A percentile compares a stretch with the other conserved stretches of the same genome.
Conservation (phyloP, 2,329 filamentous ascomycete species). For the Mollisia scopiformis region DNA sequence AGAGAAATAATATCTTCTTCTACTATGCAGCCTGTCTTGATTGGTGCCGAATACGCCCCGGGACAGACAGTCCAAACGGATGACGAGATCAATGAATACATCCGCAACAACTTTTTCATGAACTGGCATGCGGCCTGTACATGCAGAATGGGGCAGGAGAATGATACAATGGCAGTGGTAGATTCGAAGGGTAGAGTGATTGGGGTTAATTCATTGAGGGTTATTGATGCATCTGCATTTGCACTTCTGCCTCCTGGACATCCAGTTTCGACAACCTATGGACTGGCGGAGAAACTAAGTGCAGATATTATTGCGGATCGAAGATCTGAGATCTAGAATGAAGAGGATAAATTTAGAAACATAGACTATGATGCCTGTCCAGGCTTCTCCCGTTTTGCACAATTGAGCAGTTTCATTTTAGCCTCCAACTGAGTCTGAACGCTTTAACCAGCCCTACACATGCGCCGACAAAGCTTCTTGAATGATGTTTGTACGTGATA, state of each 20-base stretch:
- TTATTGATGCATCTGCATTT: background rate
- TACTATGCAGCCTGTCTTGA: slow-evolving; percentile 8
- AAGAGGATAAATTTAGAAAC: too few species aligned
- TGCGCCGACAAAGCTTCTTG: too few species aligned
- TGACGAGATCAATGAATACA: slow-evolving; percentile 22
- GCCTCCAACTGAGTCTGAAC: too few species aligned
- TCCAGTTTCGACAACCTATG: background rate
- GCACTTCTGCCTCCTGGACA: background rate
- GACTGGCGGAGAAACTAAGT: background rate
- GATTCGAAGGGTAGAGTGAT: background rate
- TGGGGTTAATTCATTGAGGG: background rate
- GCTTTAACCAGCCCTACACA: too few species aligned
- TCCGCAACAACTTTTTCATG: background rate
- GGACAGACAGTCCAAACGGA: slow-evolving; percentile 22
- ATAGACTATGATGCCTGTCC: too few species aligned
- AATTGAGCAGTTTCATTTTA: too few species aligned
- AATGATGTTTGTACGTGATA: too few species aligned
- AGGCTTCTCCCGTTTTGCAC: too few species aligned
- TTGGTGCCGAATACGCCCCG: slow-evolving; percentile 18
- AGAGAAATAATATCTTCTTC: slow-evolving; percentile 35
- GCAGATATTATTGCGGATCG: background rate
- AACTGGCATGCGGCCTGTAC: background rate
- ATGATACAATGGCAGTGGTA: background rate
- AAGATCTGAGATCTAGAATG: too few species aligned
- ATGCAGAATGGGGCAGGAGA: background rate